Percentiles rank a stretch among this genome's conserved stretches.
Evolutionary conservation across 805 yeast species (phyloP).

Genomic region (Candida morakotiae): DNA sequence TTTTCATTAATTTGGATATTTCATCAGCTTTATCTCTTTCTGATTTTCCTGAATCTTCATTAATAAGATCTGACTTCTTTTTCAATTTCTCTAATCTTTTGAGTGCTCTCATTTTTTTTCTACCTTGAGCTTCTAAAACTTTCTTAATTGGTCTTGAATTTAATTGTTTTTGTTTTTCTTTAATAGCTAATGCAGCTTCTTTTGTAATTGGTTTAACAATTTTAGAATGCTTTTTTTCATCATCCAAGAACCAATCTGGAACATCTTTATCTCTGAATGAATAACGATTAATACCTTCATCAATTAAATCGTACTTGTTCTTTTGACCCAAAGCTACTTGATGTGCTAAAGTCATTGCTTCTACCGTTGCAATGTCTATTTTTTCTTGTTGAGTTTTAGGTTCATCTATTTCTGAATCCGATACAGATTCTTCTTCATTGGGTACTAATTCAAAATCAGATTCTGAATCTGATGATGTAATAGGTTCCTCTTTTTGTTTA

Average conservation of each 20-base stretch:
- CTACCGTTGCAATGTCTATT: conserved; percentile 84
- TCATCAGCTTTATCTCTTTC: conserved; percentile 95
- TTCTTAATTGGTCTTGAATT: conserved; percentile 98
- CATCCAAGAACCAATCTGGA: conserved; percentile 97
- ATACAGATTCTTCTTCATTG: conserved; percentile 28
- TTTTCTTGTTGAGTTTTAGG: conserved; percentile 52
- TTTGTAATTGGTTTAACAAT: conserved; percentile 89
- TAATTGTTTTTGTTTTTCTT: conserved; percentile 49
- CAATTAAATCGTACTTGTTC: conserved; percentile 78
- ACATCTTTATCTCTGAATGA: conserved; percentile 88
- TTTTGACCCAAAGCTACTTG: conserved; percentile 87
- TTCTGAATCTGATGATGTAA: conserved; percentile 32
- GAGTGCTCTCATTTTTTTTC: conserved; percentile 91
- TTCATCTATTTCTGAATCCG: conserved; percentile 41
- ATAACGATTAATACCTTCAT: conserved; percentile 89
- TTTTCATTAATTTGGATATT: conserved; percentile 79
- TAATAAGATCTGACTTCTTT: conserved; percentile 88
- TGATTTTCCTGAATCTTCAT: conserved; percentile 80
- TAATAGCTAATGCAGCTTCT: conserved; percentile 54
- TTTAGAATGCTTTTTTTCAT: conserved; percentile 83
- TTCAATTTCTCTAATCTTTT: conserved; percentile 81
- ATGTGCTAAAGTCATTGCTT: conserved; percentile 98
- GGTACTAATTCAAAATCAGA: conserved; percentile 44
- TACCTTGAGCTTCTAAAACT: conserved; percentile 95
- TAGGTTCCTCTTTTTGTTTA: conserved; percentile 9